These are phyloP conservation scores for Taxawa tesnikishii DNA, from an alignment of 2,329 filamentous ascomycete species.

Conservation along the genomic window DNA sequence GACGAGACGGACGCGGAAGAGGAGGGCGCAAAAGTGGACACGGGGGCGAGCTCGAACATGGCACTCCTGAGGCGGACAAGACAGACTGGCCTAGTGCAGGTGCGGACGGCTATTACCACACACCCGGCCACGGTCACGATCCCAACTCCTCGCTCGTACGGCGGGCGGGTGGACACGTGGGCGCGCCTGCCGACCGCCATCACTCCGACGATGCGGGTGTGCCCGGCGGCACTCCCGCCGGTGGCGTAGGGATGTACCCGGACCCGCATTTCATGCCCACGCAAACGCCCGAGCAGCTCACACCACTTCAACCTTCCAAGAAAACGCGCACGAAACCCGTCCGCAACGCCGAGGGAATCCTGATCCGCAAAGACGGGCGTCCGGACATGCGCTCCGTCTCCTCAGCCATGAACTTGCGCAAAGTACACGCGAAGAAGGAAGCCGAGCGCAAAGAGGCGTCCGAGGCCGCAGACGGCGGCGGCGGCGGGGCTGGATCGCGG, in stretches of 20 bases:
- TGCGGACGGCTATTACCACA: conserved; percentile 24
- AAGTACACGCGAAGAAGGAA: conserved; percentile 38
- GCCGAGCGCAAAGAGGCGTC: conserved; percentile 15
- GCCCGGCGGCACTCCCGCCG: too few species aligned
- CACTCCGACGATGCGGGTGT: too few species aligned
- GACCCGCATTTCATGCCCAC: conserved; percentile 19
- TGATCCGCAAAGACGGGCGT: conserved; percentile 38
- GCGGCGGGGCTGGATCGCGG: not conserved
- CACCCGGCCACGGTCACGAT: conserved; percentile 5
- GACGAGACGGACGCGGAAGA: conserved; percentile 28
- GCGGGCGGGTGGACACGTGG: conserved; percentile 12
- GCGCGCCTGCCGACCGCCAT: conserved; percentile 13
- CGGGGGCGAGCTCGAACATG: conserved; percentile 15
- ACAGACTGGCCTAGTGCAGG: conserved; percentile 23
- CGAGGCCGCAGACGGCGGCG: not conserved
- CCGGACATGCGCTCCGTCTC: conserved; percentile 41
- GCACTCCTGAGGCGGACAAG: conserved; percentile 29
- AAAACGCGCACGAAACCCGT: conserved; percentile 38
- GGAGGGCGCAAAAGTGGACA: conserved; percentile 21
- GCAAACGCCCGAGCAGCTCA: conserved; percentile 4
- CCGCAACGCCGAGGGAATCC: conserved; percentile 35
- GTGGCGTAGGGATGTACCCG: conserved; percentile 15
- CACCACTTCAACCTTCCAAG: conserved; percentile 19
- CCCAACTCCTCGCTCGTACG: conserved; percentile 6
- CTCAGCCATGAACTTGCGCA: conserved; percentile 38